Evolutionary conservation across 2,329 filamentous ascomycete genomes (phyloP).

Genomic region (Fusarium sp.): DNA sequence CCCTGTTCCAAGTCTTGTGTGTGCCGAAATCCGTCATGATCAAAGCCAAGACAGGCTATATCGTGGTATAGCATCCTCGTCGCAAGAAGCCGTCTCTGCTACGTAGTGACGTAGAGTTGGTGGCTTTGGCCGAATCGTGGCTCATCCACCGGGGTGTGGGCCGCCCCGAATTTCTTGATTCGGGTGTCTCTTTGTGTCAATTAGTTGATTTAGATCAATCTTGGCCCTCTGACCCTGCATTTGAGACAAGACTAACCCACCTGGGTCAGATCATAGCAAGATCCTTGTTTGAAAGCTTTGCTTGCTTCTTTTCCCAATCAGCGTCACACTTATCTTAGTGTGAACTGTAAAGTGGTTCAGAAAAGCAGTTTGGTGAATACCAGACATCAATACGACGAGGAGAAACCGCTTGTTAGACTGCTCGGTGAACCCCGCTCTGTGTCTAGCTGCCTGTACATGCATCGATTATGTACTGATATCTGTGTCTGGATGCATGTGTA

Average conservation of each 20-base stretch:
- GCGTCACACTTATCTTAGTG: slow-evolving; percentile 37
- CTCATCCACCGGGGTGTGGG: slow-evolving; percentile 29
- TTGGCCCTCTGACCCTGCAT: slow-evolving; percentile 10
- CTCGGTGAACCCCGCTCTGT: not conserved
- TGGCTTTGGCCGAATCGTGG: slow-evolving; percentile 41
- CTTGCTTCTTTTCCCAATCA: slow-evolving; percentile 3
- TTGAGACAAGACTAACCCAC: slow-evolving; percentile 2
- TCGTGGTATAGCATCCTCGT: slow-evolving; percentile 21
- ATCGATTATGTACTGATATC: not conserved
- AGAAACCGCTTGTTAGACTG: not conserved
- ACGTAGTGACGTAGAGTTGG: slow-evolving; percentile 37
- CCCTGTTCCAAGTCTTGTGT: slow-evolving; percentile 18
- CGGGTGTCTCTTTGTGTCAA: slow-evolving; percentile 8
- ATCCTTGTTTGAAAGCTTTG: slow-evolving; percentile 18
- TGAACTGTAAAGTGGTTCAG: slow-evolving; percentile 9
- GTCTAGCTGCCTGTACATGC: not conserved
- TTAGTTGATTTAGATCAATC: not conserved
- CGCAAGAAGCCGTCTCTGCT: slow-evolving; percentile 23
- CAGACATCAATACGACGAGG: slow-evolving; percentile 3
- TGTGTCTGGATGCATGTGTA: not conserved
- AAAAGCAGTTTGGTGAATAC: not conserved
- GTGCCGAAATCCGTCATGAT: slow-evolving; percentile 29
- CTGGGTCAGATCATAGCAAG: not conserved
- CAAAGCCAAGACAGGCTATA: slow-evolving; percentile 24
- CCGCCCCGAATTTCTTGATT: slow-evolving; percentile 37